phyloP scores from a whole-genome alignment of 805 yeast species.

The Tetrapisispora iriomotensis region DNA sequence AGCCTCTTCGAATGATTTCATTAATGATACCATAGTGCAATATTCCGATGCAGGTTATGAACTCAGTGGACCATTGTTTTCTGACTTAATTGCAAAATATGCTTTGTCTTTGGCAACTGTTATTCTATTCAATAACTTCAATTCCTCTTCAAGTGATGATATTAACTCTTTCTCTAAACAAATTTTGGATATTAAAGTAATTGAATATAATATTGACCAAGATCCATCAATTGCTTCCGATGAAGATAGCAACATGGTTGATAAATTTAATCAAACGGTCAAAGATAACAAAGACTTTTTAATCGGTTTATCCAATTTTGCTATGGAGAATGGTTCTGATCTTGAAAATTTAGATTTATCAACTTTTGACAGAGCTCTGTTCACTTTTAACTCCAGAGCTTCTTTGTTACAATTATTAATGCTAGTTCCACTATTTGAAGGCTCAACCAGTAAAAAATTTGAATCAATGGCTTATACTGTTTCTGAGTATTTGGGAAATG shows the following conservation, averaged over 20 bases:
- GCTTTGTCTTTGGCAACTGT: constrained; percentile 14
- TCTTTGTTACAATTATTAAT: constrained; percentile 31
- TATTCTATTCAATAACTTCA: not conserved
- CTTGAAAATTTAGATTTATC: constrained; percentile 16
- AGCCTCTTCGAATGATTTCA: constrained; percentile 11
- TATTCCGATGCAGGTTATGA: constrained; percentile 24
- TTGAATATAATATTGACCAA: constrained; percentile 2
- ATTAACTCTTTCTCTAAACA: not conserved
- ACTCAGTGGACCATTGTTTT: constrained; percentile 18
- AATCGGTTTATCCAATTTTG: constrained; percentile 19
- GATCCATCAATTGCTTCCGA: not conserved
- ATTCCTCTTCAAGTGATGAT: too few relatives aligned
- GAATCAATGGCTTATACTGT: constrained; percentile 38
- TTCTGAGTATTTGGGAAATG: constrained; percentile 39
- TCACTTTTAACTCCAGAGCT: constrained; percentile 27
- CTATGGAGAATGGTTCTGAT: constrained; percentile 13
- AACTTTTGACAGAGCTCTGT: constrained; percentile 11
- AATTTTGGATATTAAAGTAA: not conserved
- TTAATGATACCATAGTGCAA: constrained; percentile 23
- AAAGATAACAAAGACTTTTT: constrained; percentile 29
- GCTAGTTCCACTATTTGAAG: constrained; percentile 30
- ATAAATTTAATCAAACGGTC: constrained; percentile 14
- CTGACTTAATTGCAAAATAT: constrained; percentile 15
- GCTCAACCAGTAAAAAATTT: constrained; percentile 36
- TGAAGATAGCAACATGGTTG: constrained; percentile 15